Percentiles rank a stretch among this genome's conserved stretches.
phyloP scores from a whole-genome alignment of 2,329 filamentous ascomycete species.

The Alternaria tenuissima region DNA sequence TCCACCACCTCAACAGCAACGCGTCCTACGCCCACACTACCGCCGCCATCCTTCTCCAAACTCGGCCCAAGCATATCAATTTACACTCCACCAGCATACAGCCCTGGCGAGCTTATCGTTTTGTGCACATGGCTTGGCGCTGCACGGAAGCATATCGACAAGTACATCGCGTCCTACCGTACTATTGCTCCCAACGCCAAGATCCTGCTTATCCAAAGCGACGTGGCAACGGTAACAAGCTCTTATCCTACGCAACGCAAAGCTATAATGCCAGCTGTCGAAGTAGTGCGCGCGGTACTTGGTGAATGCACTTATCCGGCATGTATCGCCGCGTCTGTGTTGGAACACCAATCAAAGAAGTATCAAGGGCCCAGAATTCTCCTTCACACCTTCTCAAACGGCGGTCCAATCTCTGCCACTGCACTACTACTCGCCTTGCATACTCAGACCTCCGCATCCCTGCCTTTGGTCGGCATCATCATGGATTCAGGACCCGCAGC shows the following conservation, averaged over 20 bases:
- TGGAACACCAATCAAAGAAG: not conserved
- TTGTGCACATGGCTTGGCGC: conserved; percentile 31
- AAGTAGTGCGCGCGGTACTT: conserved; percentile 9
- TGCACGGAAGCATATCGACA: conserved; percentile 25
- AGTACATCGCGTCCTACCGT: conserved; percentile 23
- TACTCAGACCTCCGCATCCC: not conserved
- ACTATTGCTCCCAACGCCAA: conserved; percentile 15
- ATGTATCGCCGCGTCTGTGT: not conserved
- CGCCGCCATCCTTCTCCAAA: not conserved
- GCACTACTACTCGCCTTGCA: conserved; percentile 13
- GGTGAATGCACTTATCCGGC: conserved; percentile 7
- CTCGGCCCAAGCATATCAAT: conserved; percentile 14
- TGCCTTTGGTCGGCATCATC: conserved; percentile 20
- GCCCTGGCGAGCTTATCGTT: conserved; percentile 21
- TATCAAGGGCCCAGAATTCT: conserved; percentile 11
- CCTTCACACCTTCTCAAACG: conserved; percentile 27
- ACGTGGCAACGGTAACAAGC: conserved; percentile 15
- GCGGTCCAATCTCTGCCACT: conserved; percentile 16
- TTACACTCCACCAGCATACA: conserved; percentile 6
- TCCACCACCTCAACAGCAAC: not conserved
- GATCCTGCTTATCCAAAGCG: conserved; percentile 26
- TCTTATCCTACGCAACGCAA: conserved; percentile 11
- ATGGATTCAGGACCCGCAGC: conserved; percentile 13
- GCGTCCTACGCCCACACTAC: not conserved
- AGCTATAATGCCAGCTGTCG: conserved; percentile 22